Evolutionary conservation across 495 filamentous ascomycete species (phyloP), one percentile per base, ranked within the genome.

Genomic region (Bacidia rubella): DNA sequence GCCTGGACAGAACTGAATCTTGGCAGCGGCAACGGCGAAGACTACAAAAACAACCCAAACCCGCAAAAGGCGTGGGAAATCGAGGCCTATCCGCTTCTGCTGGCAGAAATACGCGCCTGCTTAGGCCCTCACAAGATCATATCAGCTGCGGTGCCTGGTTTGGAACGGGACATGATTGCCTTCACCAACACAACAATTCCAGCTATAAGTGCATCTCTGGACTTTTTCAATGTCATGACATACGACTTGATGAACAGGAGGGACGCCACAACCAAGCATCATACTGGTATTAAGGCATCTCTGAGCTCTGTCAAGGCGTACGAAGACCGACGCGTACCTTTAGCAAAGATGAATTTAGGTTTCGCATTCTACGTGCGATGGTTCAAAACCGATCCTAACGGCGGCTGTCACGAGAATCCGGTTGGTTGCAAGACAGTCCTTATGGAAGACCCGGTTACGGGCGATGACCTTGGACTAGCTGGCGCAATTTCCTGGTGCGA

Each of bases 231-330:
- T 60, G 74, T 88, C 48, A 89, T 89, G 85, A 78, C 76, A 20
- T 89, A 89, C 66, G 85, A 89, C 56, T 61, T 89, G 48, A 83
- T 84, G 76, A 87, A 86, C 66, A 77, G 85, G 20, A 79, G 85
- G 17, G 79, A 87, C 59, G 77, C 70, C 54, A 64, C 77, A 10
- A 87, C 83, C 3, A 75, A 73, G 52, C 82, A 86, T 59, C 81
- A 85, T 59, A 83, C 75, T 20, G 75, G 79, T 38, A 65, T 86
- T 25, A 56, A 66, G 48, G 67, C 68, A 12, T 80, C 76, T 26
- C 63, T 79, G 11, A 71, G 74, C 11, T 66, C 75, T 12, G 57
- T 87, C 17, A 66, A 80, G 46, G 70, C 75, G 45, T 89, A 87
- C 59, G 54, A 82, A 3, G 67, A 69, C 12, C 70, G 74, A 48